Percentiles rank a stretch among this genome's conserved stretches.
Evolutionary conservation across 768 basidiomycete genomes (phyloP).

Genomic region (Leucosporidium yakuticum): DNA sequence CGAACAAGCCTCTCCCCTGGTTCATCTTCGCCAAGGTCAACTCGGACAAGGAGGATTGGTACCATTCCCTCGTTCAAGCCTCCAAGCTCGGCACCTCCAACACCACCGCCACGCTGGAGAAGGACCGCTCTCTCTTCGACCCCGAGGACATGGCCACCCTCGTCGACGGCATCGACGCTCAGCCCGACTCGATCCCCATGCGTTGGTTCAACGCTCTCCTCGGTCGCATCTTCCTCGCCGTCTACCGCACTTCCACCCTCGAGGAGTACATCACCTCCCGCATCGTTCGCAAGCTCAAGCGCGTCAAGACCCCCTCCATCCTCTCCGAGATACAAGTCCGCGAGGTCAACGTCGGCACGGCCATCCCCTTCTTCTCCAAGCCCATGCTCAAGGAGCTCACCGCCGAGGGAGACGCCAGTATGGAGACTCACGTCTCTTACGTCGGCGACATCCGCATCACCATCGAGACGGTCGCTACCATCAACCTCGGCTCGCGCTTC

Average conservation of each 20-base stretch:
- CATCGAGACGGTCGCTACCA: constrained; percentile 79
- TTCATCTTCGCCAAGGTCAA: constrained; percentile 86
- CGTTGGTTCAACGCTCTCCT: constrained; percentile 94
- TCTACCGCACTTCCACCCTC: constrained; percentile 58
- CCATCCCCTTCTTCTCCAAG: constrained; percentile 79
- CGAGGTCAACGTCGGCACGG: constrained; percentile 81
- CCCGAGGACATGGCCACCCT: constrained; percentile 74
- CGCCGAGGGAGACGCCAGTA: constrained; percentile 80
- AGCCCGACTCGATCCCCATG: constrained; percentile 93
- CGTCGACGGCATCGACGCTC: constrained; percentile 77
- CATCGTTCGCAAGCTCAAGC: constrained; percentile 87
- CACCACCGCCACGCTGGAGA: constrained; percentile 58
- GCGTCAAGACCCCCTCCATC: constrained; percentile 81
- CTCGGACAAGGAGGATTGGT: constrained; percentile 94
- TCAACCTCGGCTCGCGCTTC: constrained; percentile 66
- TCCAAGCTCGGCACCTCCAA: constrained; percentile 61
- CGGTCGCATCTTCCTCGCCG: constrained; percentile 85
- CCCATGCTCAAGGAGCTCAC: constrained; percentile 98
- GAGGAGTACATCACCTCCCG: constrained; percentile 79
- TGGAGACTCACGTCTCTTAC: constrained; percentile 78
- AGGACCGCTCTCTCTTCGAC: constrained; percentile 59
- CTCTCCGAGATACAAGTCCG: constrained; percentile 77
- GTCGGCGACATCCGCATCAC: constrained; percentile 85
- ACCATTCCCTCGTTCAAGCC: constrained; percentile 70
- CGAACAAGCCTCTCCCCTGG: constrained; percentile 60